These are phyloP conservation scores for Dendrocalamus latiflorus DNA, from an alignment of 202 grass and related monocot genomes.

Conservation along the genomic window DNA sequence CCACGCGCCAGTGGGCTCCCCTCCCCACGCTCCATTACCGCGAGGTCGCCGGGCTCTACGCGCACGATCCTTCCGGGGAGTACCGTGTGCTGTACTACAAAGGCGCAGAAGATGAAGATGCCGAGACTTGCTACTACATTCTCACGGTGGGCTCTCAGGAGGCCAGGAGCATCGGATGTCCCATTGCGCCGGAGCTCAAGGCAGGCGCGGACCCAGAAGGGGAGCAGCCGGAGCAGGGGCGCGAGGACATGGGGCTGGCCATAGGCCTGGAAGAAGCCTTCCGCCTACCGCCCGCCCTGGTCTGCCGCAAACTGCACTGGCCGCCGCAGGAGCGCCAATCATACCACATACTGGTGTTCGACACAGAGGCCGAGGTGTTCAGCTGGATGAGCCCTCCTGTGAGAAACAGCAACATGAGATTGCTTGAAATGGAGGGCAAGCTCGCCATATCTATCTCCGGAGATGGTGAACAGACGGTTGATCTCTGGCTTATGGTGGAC, in stretches of 20 bases:
- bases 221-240: too few relatives aligned
- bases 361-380: background rate
- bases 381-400: background rate
- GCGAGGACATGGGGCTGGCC: background rate
- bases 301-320: background rate
- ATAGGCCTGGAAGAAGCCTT: background rate
- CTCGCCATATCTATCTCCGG: constrained; percentile 4
- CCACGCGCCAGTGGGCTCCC: too few relatives aligned
- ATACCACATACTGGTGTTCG: constrained; percentile 8
- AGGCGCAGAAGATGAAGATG: background rate
- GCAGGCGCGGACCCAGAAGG: too few relatives aligned
- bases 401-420: background rate
- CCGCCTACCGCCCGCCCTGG: background rate
- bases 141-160: background rate
- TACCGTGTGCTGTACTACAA: too few relatives aligned
- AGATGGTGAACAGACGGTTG: background rate
- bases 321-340: background rate
- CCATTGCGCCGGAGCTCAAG: background rate
- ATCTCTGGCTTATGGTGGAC: background rate
- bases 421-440: background rate
- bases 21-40: too few relatives aligned
- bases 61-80: too few relatives aligned
- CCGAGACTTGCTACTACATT: background rate
- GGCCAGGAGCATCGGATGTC: background rate
- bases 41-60: too few relatives aligned